Conservation (phyloP, 352 stramenopile genomes). For the Plasmopara viticola region DNA sequence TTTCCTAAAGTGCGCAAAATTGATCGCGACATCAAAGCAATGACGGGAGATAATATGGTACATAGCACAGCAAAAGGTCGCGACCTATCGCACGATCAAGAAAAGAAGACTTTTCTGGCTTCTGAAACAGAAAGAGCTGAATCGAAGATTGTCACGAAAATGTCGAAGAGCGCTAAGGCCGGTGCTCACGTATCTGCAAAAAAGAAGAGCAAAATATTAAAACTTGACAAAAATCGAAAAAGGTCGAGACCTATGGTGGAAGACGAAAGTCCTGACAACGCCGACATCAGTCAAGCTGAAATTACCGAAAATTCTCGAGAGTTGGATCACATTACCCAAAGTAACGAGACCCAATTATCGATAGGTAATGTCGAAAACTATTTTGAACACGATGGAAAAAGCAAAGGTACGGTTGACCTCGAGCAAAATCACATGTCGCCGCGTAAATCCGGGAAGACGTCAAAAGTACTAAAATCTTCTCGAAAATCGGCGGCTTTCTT, state of each 20-base stretch:
- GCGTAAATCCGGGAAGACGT: conserved; percentile 23
- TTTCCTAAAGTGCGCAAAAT: background rate
- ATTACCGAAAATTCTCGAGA: background rate
- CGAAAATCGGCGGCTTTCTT: conserved; percentile 7
- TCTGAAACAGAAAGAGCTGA: background rate
- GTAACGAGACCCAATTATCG: background rate
- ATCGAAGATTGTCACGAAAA: background rate
- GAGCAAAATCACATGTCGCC: conserved; percentile 4
- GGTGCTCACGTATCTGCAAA: background rate
- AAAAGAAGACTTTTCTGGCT: background rate
- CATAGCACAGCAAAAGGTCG: background rate
- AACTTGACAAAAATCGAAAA: conserved; percentile 1
- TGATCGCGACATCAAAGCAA: background rate
- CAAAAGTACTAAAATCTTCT: conserved; percentile 13
- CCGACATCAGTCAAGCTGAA: conserved; percentile 1
- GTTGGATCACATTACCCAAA: background rate
- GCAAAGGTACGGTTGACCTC: background rate
- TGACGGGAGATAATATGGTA: background rate
- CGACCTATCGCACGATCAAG: conserved; percentile 1
- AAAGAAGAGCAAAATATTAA: background rate
- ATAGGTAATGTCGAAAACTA: background rate
- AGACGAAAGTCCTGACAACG: conserved; percentile 2
- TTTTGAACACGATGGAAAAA: background rate
- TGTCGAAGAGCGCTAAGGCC: background rate
- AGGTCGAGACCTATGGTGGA: conserved; percentile 1